Percentiles rank a stretch among this genome's conserved stretches.
Evolutionary conservation across 768 basidiomycete genomes (phyloP).

Genomic region (Psilocybe cubensis): DNA sequence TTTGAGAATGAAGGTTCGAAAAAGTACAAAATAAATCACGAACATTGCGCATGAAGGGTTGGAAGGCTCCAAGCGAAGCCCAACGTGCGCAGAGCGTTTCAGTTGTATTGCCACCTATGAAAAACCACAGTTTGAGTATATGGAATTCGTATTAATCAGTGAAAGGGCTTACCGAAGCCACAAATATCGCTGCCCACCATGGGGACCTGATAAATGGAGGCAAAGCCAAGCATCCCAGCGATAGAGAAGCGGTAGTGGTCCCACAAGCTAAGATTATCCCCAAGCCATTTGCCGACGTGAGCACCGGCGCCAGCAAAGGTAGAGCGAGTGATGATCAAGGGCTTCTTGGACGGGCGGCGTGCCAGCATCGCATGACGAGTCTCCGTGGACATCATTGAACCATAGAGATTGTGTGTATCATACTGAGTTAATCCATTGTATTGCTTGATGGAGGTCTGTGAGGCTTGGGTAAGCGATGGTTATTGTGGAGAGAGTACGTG

Average conservation of each 20-base stretch:
- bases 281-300: slow-evolving; percentile 76
- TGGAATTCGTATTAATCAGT: too few relatives aligned
- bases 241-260: slow-evolving; percentile 61
- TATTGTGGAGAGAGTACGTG: background rate
- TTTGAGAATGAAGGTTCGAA: background rate
- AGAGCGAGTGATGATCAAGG: slow-evolving; percentile 72
- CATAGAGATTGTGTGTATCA: background rate
- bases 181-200: slow-evolving; percentile 82
- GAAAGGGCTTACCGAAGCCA: slow-evolving; percentile 63
- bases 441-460: slow-evolving; percentile 49
- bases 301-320: slow-evolving; percentile 71
- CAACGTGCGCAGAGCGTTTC: slow-evolving; percentile 75
- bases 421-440: slow-evolving; percentile 37
- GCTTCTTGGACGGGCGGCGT: slow-evolving; percentile 63
- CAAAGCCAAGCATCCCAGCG: slow-evolving; percentile 67
- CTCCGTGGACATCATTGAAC: slow-evolving; percentile 67
- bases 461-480: background rate
- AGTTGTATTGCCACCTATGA: slow-evolving; percentile 59
- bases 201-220: slow-evolving; percentile 65
- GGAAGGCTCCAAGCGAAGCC: slow-evolving; percentile 78
- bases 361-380: slow-evolving; percentile 76
- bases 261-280: slow-evolving; percentile 67
- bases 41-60: slow-evolving; percentile 81
- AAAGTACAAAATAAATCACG: slow-evolving; percentile 21
- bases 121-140: background rate